Evolutionary conservation across 352 stramenopile genomes (phyloP), one percentile per base, ranked within the genome.

Genomic region (Labyrinthula sp.): DNA sequence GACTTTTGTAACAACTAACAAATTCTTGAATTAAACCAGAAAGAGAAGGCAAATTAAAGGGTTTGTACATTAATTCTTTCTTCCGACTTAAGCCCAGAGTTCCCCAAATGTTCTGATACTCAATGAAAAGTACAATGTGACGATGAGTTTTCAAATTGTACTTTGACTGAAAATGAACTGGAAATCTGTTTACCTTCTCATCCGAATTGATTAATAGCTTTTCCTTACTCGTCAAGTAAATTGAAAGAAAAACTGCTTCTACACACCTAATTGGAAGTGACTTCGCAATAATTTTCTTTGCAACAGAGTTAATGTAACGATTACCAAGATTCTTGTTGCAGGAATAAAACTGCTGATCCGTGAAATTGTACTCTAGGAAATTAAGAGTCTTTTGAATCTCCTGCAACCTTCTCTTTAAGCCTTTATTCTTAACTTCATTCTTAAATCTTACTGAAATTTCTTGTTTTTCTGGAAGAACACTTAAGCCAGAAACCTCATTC

Each of bases 321-420:
- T 79, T 77, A 49, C 73, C 82, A 17, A 72, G 68, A 43, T 85
- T 77, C 39, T 82, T 82, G 57, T 68, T 75, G 21, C 81, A 64
- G 29, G 77, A 65, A 38, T 82, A 85, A 48, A 82, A 83, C 9
- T 75, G 36, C 7, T 60, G 76, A 15, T 72, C 72, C 0, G 73
- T 83, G 63, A 83, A 81, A 60, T 83, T 85, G 58, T 81, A 79
- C 47, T 58, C 49, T n/a, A 33, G n/a, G 12, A 33, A n/a, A 12
- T n/a, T 33, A 12, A 12, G n/a, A 33, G n/a, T 33, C 28, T n/a
- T 33, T n/a, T 33, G n/a, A 33, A 33, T 33, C n/a, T n/a, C n/a
- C 28, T n/a, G 12, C 28, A 33, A n/a, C 28, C 12, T n/a, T n/a
- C n/a, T n/a, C 28, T 33, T 33, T n/a, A 33, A n/a, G 12, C 12